Base-by-base conservation (phyloP, 2,329 filamentous ascomycete species). In the Colletotrichum zoysiae region DNA sequence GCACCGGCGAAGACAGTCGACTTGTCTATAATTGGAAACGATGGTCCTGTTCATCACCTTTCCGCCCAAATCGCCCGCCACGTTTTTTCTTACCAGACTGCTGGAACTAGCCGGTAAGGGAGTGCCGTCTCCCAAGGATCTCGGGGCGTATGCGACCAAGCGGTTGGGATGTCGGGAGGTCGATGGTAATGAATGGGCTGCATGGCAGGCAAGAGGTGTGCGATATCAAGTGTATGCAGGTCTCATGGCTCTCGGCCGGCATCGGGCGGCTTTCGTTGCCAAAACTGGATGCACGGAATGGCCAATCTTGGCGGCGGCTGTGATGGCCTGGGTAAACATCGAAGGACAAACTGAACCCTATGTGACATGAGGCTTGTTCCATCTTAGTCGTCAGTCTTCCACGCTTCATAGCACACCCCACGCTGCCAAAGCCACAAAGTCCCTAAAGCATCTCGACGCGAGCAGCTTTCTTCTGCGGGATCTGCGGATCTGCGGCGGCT, bases 191-290 rank as follows among this genome's bases (percentile, higher is more conserved):
- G 30, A 53, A n/a, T 14, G 30, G 42, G 42, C 42, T 66, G 26
- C 9, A 26, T 35, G 4, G 33, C 35, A 20, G 23, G 20, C 11
- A n/a, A 26, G 38, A 38, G 2, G 20, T 23, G 51, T 44, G 51
- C 51, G 16, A 35, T 35, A 35, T 35, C 51, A 55, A 53, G 26
- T 7, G 51, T 30, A 35, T 16, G 30, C 18, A 33, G 30, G 18
- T 48, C 44, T 68, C 40, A 20, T 55, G 51, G 33, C 23, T n/a
- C 69, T 71, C 67, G 65, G 69, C 65, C 26, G 69, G 30, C 69
- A 30, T 59, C 65, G 69, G 69, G 65, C 64, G 69, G 69, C 69
- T 71, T 71, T 58, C 69, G 68, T 58, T 55, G 69, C 69, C 65
- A 71, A 68, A 58, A 38, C 58, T 53, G 65, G 65, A 68, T 46